Evolutionary conservation across 2,329 filamentous ascomycete genomes (phyloP).

Genomic region (Exophiala viscosa): DNA sequence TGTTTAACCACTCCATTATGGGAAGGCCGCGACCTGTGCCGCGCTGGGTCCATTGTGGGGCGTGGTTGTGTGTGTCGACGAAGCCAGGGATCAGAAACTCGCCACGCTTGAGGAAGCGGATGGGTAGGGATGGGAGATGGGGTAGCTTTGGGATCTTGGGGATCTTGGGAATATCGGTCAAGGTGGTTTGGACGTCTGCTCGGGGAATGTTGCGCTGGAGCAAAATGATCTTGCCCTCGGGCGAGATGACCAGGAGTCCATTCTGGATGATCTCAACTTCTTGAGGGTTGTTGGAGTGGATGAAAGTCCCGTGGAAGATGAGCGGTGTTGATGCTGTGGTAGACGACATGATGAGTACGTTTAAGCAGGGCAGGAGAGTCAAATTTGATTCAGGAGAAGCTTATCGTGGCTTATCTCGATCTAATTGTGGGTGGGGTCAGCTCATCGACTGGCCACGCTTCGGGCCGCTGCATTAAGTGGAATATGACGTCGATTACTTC

Average conservation of each 20-base stretch:
- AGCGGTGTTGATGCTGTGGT: neutral
- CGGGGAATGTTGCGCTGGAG: constrained; percentile 21
- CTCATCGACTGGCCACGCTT: too few relatives aligned
- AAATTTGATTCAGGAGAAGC: too few relatives aligned
- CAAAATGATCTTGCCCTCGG: constrained; percentile 24
- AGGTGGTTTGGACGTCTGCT: constrained; percentile 13
- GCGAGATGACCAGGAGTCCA: constrained; percentile 15
- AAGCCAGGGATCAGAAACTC: constrained; percentile 59
- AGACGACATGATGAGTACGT: too few relatives aligned
- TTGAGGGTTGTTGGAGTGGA: constrained; percentile 38
- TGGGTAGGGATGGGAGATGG: constrained; percentile 7
- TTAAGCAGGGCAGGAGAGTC: too few relatives aligned
- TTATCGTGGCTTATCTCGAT: too few relatives aligned
- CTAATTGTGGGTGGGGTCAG: too few relatives aligned
- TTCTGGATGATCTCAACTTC: constrained; percentile 40
- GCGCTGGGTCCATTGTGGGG: constrained; percentile 53
- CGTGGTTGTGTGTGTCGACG: constrained; percentile 67
- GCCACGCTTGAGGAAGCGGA: constrained; percentile 30
- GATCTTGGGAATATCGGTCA: neutral
- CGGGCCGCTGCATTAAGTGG: too few relatives aligned
- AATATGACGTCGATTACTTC: too few relatives aligned
- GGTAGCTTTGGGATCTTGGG: constrained; percentile 6
- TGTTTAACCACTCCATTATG: constrained; percentile 58
- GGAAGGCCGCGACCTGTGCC: constrained; percentile 41
- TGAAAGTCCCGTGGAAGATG: constrained; percentile 41